phyloP scores from a whole-genome alignment of 768 basidiomycete species.

The Tricholoma hemisulphureum region DNA sequence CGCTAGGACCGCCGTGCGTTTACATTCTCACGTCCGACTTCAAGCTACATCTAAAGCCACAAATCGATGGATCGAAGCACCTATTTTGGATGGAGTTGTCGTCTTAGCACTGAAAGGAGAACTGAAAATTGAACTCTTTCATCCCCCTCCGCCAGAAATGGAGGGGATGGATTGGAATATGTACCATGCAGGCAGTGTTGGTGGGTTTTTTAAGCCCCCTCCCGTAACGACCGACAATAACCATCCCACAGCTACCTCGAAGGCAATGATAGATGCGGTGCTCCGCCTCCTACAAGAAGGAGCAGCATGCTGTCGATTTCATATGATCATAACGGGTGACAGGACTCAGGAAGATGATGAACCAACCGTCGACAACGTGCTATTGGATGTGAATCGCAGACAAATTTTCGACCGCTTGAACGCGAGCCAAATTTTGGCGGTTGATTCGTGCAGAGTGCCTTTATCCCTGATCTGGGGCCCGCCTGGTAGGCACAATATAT shows the following conservation, averaged over 20 bases:
- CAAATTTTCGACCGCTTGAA: slow-evolving; percentile 38
- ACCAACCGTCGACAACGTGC: background rate
- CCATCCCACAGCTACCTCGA: slow-evolving; percentile 47
- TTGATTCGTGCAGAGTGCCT: slow-evolving; percentile 41
- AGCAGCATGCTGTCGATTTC: slow-evolving; percentile 47
- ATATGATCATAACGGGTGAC: slow-evolving; percentile 44
- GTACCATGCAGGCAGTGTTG: slow-evolving; percentile 60
- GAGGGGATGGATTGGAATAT: slow-evolving; percentile 61
- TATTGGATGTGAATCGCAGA: background rate
- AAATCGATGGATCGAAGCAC: slow-evolving; percentile 44
- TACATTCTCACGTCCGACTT: slow-evolving; percentile 67
- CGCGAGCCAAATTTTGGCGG: slow-evolving; percentile 52
- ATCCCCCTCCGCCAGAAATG: slow-evolving; percentile 62
- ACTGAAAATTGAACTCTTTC: slow-evolving; percentile 49
- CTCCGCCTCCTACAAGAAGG: slow-evolving; percentile 44
- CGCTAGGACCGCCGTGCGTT: slow-evolving; percentile 42
- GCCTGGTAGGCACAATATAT: slow-evolving; percentile 41
- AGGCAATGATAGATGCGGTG: slow-evolving; percentile 66
- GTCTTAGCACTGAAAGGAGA: slow-evolving; percentile 51
- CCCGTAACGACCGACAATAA: background rate
- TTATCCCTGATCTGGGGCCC: slow-evolving; percentile 70
- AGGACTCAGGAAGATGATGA: background rate
- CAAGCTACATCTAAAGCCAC: slow-evolving; percentile 56
- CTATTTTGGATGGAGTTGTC: slow-evolving; percentile 62
- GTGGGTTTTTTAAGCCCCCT: slow-evolving; percentile 29